Base-by-base conservation (phyloP, 129 eudicot genomes). In the Flaveria linearis region DNA sequence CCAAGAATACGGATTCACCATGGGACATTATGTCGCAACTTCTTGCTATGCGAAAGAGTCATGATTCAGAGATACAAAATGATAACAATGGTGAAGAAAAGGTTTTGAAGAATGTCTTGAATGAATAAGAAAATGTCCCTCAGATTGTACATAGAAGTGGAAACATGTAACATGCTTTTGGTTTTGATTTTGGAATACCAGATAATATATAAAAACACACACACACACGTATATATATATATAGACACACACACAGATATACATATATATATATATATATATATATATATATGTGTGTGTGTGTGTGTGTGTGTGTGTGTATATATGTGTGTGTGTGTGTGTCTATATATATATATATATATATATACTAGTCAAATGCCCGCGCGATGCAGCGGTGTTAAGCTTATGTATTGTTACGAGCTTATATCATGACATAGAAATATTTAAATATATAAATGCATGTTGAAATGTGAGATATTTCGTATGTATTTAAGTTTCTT, bases 1-100 rank as follows among this genome's bases (percentile, higher is more conserved):
- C 87, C 86, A 9, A 73, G 74, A 81, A 81, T 68, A 74, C 75
- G 88, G 80, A 76, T 78, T 87, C 90, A 73, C 86, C 87, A 5
- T 78, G 81, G 84, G 89, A 84, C 56, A 63, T 85, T 39, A 68
- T 86, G 89, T 22, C 72, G 72, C 81, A 69, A 56, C 72, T 84
- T 9, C 26, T 77, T 45, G 71, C 85, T 7, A 39, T 49, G 68
- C 14, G 5, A 18, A 47, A 0, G 64, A 20, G 20, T 18, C 39
- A 7, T 7, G 12, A 26, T 55, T n/a, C 5, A 2, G 17, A 72
- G 25, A 70, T 25, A 3, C 51, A 17, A 66, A 13, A 63, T 63
- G 42, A 23, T 13, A 43, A 33, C 36, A 30, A 30, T 3, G 36
- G 36, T 30, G 69, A 28, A 5, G 69, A 64, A 33, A 64, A 33